Evolutionary conservation across 2,329 filamentous ascomycete genomes (phyloP), one percentile per base, ranked within the genome.

Genomic region (Aspergillus sp.): DNA sequence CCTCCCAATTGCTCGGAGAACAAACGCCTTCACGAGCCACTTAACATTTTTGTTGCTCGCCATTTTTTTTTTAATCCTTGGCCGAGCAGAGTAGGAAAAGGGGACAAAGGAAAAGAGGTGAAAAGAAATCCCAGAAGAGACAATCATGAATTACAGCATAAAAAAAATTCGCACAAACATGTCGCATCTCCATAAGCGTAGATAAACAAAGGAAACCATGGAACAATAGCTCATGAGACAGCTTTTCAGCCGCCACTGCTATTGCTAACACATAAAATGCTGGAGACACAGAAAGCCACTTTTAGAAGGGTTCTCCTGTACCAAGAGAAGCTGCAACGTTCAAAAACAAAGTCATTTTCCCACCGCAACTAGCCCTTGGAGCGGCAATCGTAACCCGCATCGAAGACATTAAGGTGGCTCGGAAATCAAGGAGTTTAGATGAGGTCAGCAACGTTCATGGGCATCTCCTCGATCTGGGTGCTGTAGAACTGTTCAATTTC

Each of bases 401-500:
- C 68, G 61, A 62, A 60, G 68, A 69, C 64, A 68, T 70, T 64
- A 67, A 67, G 64, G 62, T 56, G 59, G 58, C 56, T 60, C 59
- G 64, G 59, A 63, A 52, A 58, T 65, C 64, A 68, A 58, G 63
- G 59, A 51, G 63, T 73, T 77, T 78, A 78, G 71, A 78, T 78
- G 63, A 78, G 75, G 64, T 78, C 83, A 74, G 85, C 84, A 78
- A 88, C 86, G 80, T 88, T 89, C 95, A 99, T 98, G 75, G 95
- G 95, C 95, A 99, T 99, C 87, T 99, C 95, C 83, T 99, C 95
- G 70, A 99, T 98, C 84, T 99, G 95, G 79, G 95, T 99, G 87
- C 91, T 96, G 89, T 99, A 99, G 87, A 98, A 99, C 84, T 97
- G 91, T 81, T 99, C 95, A 72, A 99, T 99, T 82, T 99, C 95